phyloP scores from a whole-genome alignment of 2,329 filamentous ascomycete genomes.

The Trichoderma afroharzianum region DNA sequence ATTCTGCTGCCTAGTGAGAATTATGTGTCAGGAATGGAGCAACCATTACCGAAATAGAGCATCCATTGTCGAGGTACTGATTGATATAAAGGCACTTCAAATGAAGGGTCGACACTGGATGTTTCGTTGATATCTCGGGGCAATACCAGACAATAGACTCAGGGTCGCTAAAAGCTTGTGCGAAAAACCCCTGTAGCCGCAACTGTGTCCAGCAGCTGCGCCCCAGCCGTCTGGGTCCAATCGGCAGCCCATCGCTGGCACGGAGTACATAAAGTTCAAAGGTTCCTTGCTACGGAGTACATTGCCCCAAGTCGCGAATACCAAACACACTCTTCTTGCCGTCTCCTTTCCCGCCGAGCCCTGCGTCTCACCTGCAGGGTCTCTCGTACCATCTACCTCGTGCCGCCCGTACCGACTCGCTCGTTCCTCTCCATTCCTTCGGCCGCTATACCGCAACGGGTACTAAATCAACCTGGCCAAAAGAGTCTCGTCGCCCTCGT shows the following conservation, averaged over 20 bases:
- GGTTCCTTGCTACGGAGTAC: neutral
- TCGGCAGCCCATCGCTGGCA: neutral
- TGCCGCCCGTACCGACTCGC: neutral
- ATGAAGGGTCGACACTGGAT: neutral
- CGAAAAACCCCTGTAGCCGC: neutral
- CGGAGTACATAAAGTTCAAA: neutral
- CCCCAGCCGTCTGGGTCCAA: slow-evolving; percentile 1
- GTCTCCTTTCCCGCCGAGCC: neutral
- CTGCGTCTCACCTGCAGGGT: neutral
- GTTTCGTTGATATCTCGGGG: neutral
- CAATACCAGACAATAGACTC: neutral
- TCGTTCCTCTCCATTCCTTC: neutral
- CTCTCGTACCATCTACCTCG: neutral
- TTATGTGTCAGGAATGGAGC: neutral
- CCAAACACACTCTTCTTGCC: neutral
- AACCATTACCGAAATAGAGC: neutral
- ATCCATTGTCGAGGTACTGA: neutral
- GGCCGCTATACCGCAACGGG: slow-evolving; percentile 12
- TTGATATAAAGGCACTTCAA: neutral
- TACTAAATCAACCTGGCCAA: slow-evolving; percentile 12
- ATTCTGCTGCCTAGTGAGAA: neutral
- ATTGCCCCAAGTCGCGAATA: neutral
- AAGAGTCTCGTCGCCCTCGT: slow-evolving; percentile 14
- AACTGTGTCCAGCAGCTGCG: neutral
- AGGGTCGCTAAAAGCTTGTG: neutral